Percentiles rank a stretch among this genome's conserved stretches.
Conservation (phyloP, 345 rosid genomes). For the Lumnitzera racemosa region DNA sequence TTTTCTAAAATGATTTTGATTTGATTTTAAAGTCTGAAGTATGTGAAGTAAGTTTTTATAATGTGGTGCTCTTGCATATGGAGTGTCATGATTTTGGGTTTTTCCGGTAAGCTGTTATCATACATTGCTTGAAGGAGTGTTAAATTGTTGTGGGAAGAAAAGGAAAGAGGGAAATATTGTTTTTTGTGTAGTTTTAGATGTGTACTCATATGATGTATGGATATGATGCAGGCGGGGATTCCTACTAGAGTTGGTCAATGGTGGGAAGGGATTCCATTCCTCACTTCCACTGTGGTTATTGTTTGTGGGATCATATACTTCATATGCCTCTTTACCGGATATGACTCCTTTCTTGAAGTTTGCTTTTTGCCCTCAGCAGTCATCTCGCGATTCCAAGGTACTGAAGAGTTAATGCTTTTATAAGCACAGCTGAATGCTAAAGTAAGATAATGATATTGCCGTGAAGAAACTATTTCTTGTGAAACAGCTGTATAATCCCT, state of each 20-base stretch:
- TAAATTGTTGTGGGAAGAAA: no score
- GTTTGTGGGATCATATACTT: slow-evolving; percentile 65
- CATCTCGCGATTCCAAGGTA: slow-evolving; percentile 73
- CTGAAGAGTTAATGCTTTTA: background rate
- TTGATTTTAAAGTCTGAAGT: no score
- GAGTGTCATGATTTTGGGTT: no score
- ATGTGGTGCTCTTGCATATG: no score
- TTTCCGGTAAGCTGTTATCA: no score
- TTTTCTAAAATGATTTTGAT: no score
- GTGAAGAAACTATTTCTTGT: no score
- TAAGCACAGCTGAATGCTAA: background rate
- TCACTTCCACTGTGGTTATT: slow-evolving; percentile 66
- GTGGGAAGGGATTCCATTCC: slow-evolving; percentile 91
- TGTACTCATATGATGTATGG: background rate
- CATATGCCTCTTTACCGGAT: slow-evolving; percentile 73
- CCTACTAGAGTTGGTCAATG: slow-evolving; percentile 68
- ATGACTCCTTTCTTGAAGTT: slow-evolving; percentile 73
- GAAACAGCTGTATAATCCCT: no score
- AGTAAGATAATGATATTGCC: no score
- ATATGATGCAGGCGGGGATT: slow-evolving; percentile 56
- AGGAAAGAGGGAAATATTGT: background rate
- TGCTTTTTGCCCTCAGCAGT: slow-evolving; percentile 88
- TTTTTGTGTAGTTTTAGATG: background rate
- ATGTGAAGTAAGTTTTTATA: no score
- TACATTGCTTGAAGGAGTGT: no score